Evolutionary conservation across 768 basidiomycete species (phyloP).

Genomic region (Sutorius australiensis): DNA sequence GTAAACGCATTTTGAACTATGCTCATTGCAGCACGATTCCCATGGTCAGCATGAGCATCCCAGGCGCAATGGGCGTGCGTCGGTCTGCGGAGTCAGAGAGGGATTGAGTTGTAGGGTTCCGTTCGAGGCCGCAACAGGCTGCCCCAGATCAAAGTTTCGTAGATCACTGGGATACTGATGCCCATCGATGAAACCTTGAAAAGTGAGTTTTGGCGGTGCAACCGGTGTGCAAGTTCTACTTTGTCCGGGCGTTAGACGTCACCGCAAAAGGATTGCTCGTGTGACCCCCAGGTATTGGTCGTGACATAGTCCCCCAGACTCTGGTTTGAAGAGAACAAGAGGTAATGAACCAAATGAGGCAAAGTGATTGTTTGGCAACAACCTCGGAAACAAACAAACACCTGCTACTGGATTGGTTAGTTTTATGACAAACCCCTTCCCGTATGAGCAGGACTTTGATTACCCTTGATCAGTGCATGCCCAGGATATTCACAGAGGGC

Average conservation of each 20-base stretch:
- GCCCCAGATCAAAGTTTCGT: background rate
- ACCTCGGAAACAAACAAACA: slow-evolving; percentile 31
- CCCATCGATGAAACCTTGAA: slow-evolving; percentile 2
- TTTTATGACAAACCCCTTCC: background rate
- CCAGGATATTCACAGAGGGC: background rate
- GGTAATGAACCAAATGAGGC: background rate
- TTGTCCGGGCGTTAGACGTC: background rate
- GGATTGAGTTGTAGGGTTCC: background rate
- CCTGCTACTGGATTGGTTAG: slow-evolving; percentile 11
- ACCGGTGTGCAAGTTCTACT: background rate
- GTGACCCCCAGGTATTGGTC: background rate
- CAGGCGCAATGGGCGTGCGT: background rate
- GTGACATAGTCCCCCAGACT: background rate
- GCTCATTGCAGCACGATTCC: slow-evolving; percentile 4
- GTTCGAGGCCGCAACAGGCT: background rate
- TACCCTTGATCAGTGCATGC: slow-evolving; percentile 5
- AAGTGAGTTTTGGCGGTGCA: slow-evolving; percentile 1
- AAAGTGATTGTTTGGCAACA: slow-evolving; percentile 25
- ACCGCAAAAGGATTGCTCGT: background rate
- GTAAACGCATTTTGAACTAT: background rate
- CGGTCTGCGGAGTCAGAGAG: slow-evolving; percentile 12
- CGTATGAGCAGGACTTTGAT: slow-evolving; percentile 5
- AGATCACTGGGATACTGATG: slow-evolving; percentile 9
- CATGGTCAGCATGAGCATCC: slow-evolving; percentile 13
- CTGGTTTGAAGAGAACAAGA: background rate